Percentiles rank a stretch among this genome's conserved stretches.
Conservation (phyloP, 805 yeast genomes). For the Wickerhamiella domercqiae region DNA sequence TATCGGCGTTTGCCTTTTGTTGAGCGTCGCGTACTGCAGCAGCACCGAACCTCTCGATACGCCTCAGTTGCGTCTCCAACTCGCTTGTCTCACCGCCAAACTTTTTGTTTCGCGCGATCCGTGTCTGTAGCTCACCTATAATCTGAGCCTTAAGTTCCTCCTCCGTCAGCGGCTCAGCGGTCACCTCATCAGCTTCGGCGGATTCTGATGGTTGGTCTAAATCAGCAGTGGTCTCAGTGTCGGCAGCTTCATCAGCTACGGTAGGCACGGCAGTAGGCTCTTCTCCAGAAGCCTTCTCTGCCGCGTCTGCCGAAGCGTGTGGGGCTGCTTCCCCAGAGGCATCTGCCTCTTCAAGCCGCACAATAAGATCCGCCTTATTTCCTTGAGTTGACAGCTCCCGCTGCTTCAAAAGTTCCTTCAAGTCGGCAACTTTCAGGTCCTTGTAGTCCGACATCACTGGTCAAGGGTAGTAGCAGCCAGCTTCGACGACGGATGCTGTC, state of each 20-base stretch:
- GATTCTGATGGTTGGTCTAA: constrained; percentile 14
- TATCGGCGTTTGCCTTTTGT: constrained; percentile 1
- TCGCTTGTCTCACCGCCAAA: constrained; percentile 44
- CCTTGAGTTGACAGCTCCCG: constrained; percentile 60
- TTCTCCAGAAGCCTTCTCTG: constrained; percentile 6
- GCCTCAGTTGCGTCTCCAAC: constrained; percentile 45
- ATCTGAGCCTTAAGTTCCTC: constrained; percentile 62
- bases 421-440: constrained; percentile 46
- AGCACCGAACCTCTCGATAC: constrained; percentile 77
- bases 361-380: constrained; percentile 61
- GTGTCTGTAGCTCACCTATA: constrained; percentile 47
- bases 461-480: no score
- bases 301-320: constrained; percentile 11
- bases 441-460: constrained; percentile 13
- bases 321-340: constrained; percentile 15
- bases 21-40: constrained; percentile 20
- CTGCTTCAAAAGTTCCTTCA: constrained; percentile 58
- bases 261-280: constrained; percentile 5
- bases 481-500: no score
- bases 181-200: constrained; percentile 8
- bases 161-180: constrained; percentile 29
- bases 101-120: constrained; percentile 57
- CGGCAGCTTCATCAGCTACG: constrained; percentile 13
- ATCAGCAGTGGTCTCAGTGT: constrained; percentile 12
- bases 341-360: constrained; percentile 47